Evolutionary conservation across 768 basidiomycete species (phyloP), one percentile per base, ranked within the genome.

Genomic region (Bullera alba): DNA sequence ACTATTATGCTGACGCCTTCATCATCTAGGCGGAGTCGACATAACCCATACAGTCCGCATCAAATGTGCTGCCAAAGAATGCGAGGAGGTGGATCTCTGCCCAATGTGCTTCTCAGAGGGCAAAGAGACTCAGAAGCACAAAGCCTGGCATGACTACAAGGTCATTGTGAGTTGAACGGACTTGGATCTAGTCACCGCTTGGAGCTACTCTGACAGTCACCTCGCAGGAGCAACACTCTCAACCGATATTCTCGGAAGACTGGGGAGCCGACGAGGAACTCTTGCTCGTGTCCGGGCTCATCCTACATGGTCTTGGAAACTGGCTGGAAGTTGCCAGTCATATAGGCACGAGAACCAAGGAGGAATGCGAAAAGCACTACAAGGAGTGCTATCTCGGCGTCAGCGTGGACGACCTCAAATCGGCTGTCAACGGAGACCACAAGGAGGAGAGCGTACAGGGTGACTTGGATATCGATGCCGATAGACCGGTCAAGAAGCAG

Each of bases 181-280:
- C 46, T 42, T 29, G 29, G 21, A 49, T 39, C 32, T 47, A n/a
- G n/a, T n/a, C n/a, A n/a, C n/a, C n/a, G n/a, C n/a, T n/a, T n/a
- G n/a, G n/a, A n/a, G 29, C 21, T 36, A 45, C 36, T 38, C 10
- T 6, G 1, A 1, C n/a, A 38, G 36, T 42, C 32, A 50, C n/a
- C n/a, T 16, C 45, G 10, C 68, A 92, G 91, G 92, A 95, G 76
- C 80, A 92, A 63, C 89, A 95, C 70, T 90, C 93, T 6, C 88
- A 92, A 73, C 95, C 93, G 2, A 95, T 99, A 64, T 93, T 95
- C 63, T 79, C 83, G 6, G 82, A 85, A 49, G 89, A 93, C 70
- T 97, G 93, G 95, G 93, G 91, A 32, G 93, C 92, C 7, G 93
- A 97, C 72, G 93, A 99, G 88, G 93, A 99, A 69, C 77, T 97